phyloP scores from a whole-genome alignment of 257 asterid genomes.

The Ehretia macrophylla region DNA sequence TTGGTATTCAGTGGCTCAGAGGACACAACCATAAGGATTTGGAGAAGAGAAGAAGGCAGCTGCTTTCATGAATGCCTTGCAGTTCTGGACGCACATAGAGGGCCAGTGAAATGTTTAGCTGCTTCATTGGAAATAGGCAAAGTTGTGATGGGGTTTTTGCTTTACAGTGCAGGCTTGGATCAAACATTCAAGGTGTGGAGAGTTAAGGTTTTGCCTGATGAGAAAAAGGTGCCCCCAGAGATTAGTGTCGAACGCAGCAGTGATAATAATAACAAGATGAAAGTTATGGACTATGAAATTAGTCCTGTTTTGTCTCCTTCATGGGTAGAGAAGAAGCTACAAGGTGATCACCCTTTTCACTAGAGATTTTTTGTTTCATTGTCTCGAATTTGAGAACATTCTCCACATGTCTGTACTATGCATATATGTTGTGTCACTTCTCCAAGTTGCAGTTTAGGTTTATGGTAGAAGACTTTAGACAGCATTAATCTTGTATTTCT shows the following conservation, averaged over 20 bases:
- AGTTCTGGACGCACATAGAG: slow-evolving; percentile 79
- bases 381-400: too few species aligned
- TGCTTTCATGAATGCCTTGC: slow-evolving; percentile 85
- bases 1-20: slow-evolving; percentile 81
- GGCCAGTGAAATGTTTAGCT: slow-evolving; percentile 78
- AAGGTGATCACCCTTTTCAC: slow-evolving; percentile 42
- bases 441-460: too few species aligned
- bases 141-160: slow-evolving; percentile 63
- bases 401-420: too few species aligned
- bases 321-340: slow-evolving; percentile 87
- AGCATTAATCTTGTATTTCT: too few species aligned
- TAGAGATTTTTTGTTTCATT: neutral
- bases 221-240: slow-evolving; percentile 20
- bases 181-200: slow-evolving; percentile 93
- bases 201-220: slow-evolving; percentile 70
- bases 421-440: too few species aligned
- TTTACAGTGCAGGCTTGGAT: slow-evolving; percentile 79
- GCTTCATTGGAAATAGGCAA: slow-evolving; percentile 74
- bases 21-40: slow-evolving; percentile 77
- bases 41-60: slow-evolving; percentile 91
- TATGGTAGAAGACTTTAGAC: too few species aligned
- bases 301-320: slow-evolving; percentile 93
- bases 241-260: neutral
- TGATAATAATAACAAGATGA: slow-evolving; percentile 13
- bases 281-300: slow-evolving; percentile 44